Conservation (phyloP, 2,329 filamentous ascomycete genomes). For the Simplicillium aogashimaense region DNA sequence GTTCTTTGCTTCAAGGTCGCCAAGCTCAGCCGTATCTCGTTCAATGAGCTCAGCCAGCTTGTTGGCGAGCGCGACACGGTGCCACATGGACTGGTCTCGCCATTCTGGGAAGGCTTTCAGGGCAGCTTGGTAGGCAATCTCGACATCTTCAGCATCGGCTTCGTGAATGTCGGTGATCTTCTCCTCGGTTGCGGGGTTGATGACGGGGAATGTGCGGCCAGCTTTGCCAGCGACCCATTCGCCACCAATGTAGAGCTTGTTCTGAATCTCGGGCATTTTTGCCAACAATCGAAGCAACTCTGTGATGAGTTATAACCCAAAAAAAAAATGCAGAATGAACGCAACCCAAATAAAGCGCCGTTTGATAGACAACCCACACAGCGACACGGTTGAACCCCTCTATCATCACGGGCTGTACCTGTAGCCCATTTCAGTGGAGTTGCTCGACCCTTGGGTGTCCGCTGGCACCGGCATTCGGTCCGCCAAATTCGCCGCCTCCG, state of each 20-base stretch:
- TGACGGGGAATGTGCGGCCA: slow-evolving; percentile 10
- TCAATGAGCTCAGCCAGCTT: slow-evolving; percentile 9
- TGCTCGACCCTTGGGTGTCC: too few relatives aligned
- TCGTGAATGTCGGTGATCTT: slow-evolving; percentile 10
- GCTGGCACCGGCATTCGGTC: too few relatives aligned
- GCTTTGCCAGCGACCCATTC: slow-evolving; percentile 6
- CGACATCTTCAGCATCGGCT: slow-evolving; percentile 8
- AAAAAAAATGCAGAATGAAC: too few relatives aligned
- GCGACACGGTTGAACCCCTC: too few relatives aligned
- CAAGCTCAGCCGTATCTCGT: slow-evolving; percentile 4
- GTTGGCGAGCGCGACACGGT: slow-evolving; percentile 4
- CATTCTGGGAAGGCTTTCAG: slow-evolving; percentile 7
- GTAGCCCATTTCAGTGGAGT: too few relatives aligned
- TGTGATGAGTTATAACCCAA: too few relatives aligned
- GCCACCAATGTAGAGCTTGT: slow-evolving; percentile 8
- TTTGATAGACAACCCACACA: too few relatives aligned
- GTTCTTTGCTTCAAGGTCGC: slow-evolving; percentile 7
- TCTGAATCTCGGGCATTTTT: neutral
- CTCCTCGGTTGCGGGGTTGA: slow-evolving; percentile 14
- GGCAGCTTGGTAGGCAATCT: slow-evolving; percentile 8
- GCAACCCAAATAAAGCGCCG: too few relatives aligned
- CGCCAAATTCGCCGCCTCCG: too few relatives aligned
- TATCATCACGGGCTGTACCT: too few relatives aligned
- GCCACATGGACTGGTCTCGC: slow-evolving; percentile 3
- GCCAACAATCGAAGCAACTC: too few relatives aligned